These are phyloP conservation scores for Blastomyces gilchristii DNA, from an alignment of 2,329 filamentous ascomycete species.

Conservation along the genomic window DNA sequence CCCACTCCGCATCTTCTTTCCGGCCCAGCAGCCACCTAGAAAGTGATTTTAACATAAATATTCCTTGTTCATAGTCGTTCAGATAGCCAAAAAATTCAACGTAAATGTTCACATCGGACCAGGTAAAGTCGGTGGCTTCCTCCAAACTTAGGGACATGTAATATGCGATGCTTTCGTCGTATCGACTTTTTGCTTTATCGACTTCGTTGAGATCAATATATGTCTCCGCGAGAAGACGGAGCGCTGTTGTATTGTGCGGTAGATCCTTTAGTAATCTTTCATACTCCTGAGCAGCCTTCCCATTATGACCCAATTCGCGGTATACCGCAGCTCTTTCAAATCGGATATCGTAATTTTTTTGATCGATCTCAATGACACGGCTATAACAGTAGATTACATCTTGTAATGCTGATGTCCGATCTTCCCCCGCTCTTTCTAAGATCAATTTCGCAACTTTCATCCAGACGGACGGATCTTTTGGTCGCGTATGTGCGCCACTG, in stretches of 20 bases:
- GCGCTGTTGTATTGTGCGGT: constrained; percentile 45
- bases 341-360: constrained; percentile 43
- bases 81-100: constrained; percentile 65
- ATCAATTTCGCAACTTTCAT: constrained; percentile 47
- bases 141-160: constrained; percentile 37
- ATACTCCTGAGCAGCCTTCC: constrained; percentile 42
- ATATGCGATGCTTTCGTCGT: constrained; percentile 44
- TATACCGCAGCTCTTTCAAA: constrained; percentile 48
- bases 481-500: constrained; percentile 48
- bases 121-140: constrained; percentile 45
- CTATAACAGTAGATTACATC: constrained; percentile 45
- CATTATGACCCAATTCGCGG: constrained; percentile 39
- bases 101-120: constrained; percentile 80
- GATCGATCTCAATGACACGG: constrained; percentile 45
- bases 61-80: constrained; percentile 53
- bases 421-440: constrained; percentile 39
- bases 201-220: constrained; percentile 44
- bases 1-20: constrained; percentile 65
- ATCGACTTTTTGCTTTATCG: constrained; percentile 40
- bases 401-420: constrained; percentile 33
- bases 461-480: constrained; percentile 48
- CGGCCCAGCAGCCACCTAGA: constrained; percentile 77
- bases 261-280: constrained; percentile 45
- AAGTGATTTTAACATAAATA: constrained; percentile 59
- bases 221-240: constrained; percentile 48